Evolutionary conservation across 768 basidiomycete species (phyloP), one percentile per base, ranked within the genome.

Genomic region (Pisolithus microcarpus): DNA sequence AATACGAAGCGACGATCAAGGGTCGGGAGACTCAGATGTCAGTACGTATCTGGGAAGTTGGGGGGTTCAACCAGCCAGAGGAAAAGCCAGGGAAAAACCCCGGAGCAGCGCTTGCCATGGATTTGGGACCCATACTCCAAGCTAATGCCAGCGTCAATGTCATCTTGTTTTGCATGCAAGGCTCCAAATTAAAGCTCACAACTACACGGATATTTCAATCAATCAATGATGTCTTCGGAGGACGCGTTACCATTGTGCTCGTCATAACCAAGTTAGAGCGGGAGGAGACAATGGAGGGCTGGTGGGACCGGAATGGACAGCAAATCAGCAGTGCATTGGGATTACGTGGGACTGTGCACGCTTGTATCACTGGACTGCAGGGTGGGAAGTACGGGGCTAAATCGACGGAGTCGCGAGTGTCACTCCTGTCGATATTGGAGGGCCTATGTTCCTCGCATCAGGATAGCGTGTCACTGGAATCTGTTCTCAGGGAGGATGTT

Each of bases 271-370:
- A 49, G 18, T 54, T 61, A 2, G 60, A 62, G 44, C 53, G 34
- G 19, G 50, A 65, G 5, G n/a, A 51, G 1, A 55, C 55, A 15
- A 63, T 63, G 54, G 57, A 60, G 4, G 51, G 53, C 37, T 72
- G 70, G 70, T 70, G 68, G 69, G 34, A 18, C 5, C 36, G 50
- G 37, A 67, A 69, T 21, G 0, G 24, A 0, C 0, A 2, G 1
- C 21, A n/a, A 4, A 5, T 38, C 5, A 0, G 13, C 23, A 23
- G 43, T 8, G 5, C 23, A 24, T 24, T 44, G 5, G 31, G 31
- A 11, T 34, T 34, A 5, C 2, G 3, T 1, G 43, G 43, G n/a
- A 30, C 13, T 1, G 43, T 0, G 16, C 43, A 44, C 13, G 43
- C 28, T 26, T 44, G 43, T 44, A 26, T 44, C 43, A 44, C 43